These are phyloP conservation scores for Puccinia hordei DNA, from an alignment of 1,284 basidiomycete species.

Conservation along the genomic window DNA sequence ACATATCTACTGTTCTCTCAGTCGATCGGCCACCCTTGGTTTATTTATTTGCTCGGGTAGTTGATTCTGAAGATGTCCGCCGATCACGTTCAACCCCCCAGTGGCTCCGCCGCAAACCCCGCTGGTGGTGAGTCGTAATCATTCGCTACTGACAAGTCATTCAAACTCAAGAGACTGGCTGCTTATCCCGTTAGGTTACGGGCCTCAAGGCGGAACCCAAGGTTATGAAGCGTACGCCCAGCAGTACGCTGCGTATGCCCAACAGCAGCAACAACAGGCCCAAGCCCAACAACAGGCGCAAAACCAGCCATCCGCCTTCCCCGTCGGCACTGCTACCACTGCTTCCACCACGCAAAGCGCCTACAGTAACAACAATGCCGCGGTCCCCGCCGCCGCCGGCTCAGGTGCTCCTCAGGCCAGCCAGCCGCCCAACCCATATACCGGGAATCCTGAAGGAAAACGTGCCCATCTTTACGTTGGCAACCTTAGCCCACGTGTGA, in stretches of 20 bases:
- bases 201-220: constrained; percentile 29
- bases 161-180: background rate
- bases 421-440: constrained; percentile 50
- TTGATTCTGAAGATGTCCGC: constrained; percentile 22
- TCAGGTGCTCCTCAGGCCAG: constrained; percentile 15
- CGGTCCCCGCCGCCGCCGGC: constrained; percentile 31
- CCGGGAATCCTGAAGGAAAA: constrained; percentile 44
- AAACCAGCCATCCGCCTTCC: constrained; percentile 37
- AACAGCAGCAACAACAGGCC: constrained; percentile 46
- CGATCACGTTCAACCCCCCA: constrained; percentile 30
- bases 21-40: background rate
- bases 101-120: constrained; percentile 24
- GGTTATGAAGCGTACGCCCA: constrained; percentile 50
- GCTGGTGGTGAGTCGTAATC: constrained; percentile 14
- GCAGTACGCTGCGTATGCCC: constrained; percentile 50
- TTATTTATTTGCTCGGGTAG: background rate
- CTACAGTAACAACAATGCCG: constrained; percentile 42
- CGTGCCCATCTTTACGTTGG: constrained; percentile 95
- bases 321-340: constrained; percentile 37
- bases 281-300: constrained; percentile 42
- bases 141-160: background rate
- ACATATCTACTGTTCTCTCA: background rate
- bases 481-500: constrained; percentile 87
- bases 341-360: constrained; percentile 38
- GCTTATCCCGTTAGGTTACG: constrained; percentile 20